phyloP scores from a whole-genome alignment of 371 early-diverging fungal species.

The Sanchytrium tribonematis region DNA sequence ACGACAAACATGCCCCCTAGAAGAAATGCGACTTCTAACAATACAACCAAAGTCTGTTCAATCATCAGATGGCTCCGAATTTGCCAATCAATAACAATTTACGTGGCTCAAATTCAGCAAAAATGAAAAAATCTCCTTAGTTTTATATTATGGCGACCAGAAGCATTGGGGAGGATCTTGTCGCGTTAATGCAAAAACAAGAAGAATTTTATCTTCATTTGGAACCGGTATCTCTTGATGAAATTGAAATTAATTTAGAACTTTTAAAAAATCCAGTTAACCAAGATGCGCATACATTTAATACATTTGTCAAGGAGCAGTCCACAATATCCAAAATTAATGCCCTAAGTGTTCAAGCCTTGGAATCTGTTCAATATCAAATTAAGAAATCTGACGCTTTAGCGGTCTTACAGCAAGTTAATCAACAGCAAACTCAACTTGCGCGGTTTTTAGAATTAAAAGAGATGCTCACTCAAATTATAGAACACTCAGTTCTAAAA shows the following conservation, averaged over 20 bases:
- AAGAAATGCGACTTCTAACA: background rate
- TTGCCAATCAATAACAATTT: too few species aligned
- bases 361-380: background rate
- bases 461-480: background rate
- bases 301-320: background rate
- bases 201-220: slow-evolving; percentile 1
- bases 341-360: background rate
- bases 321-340: background rate
- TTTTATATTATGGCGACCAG: too few species aligned
- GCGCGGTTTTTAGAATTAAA: background rate
- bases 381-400: background rate
- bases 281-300: background rate
- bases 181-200: background rate
- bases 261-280: background rate
- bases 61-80: background rate
- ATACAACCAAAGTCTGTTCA: background rate
- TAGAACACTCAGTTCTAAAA: background rate
- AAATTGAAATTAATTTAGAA: background rate
- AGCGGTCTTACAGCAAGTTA: background rate
- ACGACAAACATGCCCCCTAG: background rate
- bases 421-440: background rate
- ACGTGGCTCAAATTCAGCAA: too few species aligned
- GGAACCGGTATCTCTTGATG: background rate
- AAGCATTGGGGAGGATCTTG: background rate
- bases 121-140: too few species aligned